These are phyloP conservation scores for Cladophialophora carrionii DNA, from an alignment of 2,329 filamentous ascomycete species.

Conservation along the genomic window DNA sequence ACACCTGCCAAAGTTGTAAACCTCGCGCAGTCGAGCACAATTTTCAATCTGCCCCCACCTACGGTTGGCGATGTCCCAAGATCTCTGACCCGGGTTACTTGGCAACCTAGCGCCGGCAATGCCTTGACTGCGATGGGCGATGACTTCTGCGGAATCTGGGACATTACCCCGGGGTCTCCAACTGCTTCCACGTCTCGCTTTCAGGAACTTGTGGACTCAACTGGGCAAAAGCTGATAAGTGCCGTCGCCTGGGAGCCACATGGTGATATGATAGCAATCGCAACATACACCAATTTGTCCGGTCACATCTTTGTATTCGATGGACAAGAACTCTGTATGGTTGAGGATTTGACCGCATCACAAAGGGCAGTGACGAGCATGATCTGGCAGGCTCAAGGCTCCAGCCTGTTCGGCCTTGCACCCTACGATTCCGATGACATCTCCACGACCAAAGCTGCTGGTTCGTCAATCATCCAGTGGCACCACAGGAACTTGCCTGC, in stretches of 20 bases:
- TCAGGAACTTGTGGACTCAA: conserved; percentile 28
- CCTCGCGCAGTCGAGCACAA: conserved; percentile 50
- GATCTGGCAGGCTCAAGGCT: conserved; percentile 47
- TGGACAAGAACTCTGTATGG: conserved; percentile 46
- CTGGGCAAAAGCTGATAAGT: conserved; percentile 44
- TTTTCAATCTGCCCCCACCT: conserved; percentile 44
- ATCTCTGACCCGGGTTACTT: conserved; percentile 47
- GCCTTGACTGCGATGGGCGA: conserved; percentile 50
- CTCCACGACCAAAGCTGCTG: conserved; percentile 10
- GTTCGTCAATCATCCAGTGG: conserved; percentile 47
- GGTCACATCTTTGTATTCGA: conserved; percentile 52
- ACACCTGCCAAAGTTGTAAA: conserved; percentile 53
- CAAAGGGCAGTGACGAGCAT: conserved; percentile 51
- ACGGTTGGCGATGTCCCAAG: conserved; percentile 41
- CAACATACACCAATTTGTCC: conserved; percentile 49
- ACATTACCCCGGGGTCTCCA: conserved; percentile 37
- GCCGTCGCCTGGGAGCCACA: conserved; percentile 52
- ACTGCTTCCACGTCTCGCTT: conserved; percentile 20
- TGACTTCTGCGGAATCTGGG: conserved; percentile 52
- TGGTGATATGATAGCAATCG: conserved; percentile 52
- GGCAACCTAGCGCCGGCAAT: conserved; percentile 52
- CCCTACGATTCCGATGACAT: conserved; percentile 44
- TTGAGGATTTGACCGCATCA: conserved; percentile 52
- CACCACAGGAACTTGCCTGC: conserved; percentile 40
- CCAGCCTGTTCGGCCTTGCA: conserved; percentile 50